These are phyloP conservation scores for Coniochaeta ligniaria DNA, from an alignment of 2,329 filamentous ascomycete genomes.

Conservation along the genomic window DNA sequence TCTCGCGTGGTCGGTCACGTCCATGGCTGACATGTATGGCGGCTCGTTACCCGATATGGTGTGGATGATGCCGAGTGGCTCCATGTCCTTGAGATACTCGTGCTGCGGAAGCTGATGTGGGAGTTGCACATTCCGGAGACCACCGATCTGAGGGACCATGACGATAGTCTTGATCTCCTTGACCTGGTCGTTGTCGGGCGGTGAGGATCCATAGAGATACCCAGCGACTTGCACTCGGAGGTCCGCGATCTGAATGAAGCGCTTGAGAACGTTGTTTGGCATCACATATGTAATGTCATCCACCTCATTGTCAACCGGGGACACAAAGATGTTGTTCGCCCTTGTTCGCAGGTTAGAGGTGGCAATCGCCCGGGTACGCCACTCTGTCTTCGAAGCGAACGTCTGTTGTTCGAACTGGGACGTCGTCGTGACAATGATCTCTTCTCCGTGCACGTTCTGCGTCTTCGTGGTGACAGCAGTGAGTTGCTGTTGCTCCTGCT, in stretches of 20 bases:
- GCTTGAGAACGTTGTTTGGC: conserved; percentile 97
- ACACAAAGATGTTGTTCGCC: conserved; percentile 98
- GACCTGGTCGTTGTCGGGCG: conserved; percentile 89
- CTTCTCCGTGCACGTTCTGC: conserved; percentile 92
- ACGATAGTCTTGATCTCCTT: conserved; percentile 97
- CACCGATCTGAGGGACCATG: conserved; percentile 95
- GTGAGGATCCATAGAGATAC: conserved; percentile 88
- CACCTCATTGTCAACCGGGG: conserved; percentile 84
- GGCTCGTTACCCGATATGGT: conserved; percentile 92
- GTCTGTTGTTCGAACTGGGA: conserved; percentile 97
- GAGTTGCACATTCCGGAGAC: conserved; percentile 83
- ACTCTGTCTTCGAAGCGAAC: conserved; percentile 97
- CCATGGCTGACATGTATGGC: conserved; percentile 90
- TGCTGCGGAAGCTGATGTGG: conserved; percentile 87
- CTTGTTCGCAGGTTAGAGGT: conserved; percentile 91
- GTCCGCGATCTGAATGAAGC: conserved; percentile 96
- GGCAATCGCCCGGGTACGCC: conserved; percentile 93
- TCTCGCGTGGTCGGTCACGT: conserved; percentile 89
- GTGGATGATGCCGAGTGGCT: conserved; percentile 91
- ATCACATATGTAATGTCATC: conserved; percentile 95
- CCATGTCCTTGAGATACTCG: conserved; percentile 78
- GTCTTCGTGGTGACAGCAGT: conserved; percentile 98
- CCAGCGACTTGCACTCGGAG: conserved; percentile 93
- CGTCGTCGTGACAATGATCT: conserved; percentile 96
- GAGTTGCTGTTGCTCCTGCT: conserved; percentile 92